Evolutionary conservation across 441 rosid species (phyloP), one percentile per base, ranked within the genome.

Genomic region (Capsella rubella): DNA sequence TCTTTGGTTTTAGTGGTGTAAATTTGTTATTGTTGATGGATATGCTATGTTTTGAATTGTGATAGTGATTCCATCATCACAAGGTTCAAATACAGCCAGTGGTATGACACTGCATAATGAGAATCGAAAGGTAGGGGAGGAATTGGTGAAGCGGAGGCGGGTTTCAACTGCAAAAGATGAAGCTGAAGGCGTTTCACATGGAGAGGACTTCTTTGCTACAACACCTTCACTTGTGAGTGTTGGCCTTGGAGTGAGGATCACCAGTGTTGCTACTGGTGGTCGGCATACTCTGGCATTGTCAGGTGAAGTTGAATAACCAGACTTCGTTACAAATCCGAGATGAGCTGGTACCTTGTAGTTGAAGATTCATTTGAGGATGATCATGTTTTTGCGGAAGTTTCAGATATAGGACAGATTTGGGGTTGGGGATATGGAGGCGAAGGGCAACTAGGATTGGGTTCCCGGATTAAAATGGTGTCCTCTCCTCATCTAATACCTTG

Each of bases 391-490:
- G 65, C 78, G 82, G 67, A 78, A 78, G 84, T 81, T 87, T 77
- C 91, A 89, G 91, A 89, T 87, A 59, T 83, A 42, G 94, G 94
- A 80, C 91, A 89, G 84, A 89, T 89, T 43, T 89, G 90, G 94
- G 94, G 91, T 76, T 89, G 94, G 94, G 94, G 94, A 78, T 87
- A 87, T 80, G 91, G 91, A 81, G 94, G 91, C 3, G 94, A 89
- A 78, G 91, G 94, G 63, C 91, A 87, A 69, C 82, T 89, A 39
- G 94, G 91, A 79, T 68, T 86, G 81, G 91, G 91, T 57, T 86
- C 94, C 67, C 80, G 87, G 64, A 84, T 89, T 73, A 80, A 81
- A 65, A 83, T 83, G 87, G 94, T 89, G 77, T 83, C 90, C n/a
- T 79, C 89, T 75, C 94, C 91, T 31, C 91, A 84, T 80, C 87